Base-by-base conservation (phyloP, 73 alveolate genomes). In the Blepharisma japonicum region DNA sequence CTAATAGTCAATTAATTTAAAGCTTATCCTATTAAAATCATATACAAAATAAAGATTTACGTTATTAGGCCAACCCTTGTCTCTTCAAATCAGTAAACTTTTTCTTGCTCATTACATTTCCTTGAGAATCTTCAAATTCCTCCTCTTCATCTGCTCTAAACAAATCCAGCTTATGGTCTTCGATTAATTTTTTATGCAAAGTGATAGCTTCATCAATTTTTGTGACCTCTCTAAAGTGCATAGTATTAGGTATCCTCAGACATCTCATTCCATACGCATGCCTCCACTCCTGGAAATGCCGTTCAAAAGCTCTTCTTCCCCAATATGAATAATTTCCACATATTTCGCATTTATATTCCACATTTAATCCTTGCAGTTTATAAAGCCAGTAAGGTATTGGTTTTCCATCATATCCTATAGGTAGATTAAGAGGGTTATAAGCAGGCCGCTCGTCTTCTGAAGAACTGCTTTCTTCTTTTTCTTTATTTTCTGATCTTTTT, bases 341-440 rank as follows among this genome's bases (percentile, higher is more conserved):
- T 49, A 98, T 98, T 86, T 98, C 99, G 78, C 99, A 98, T 89
- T 94, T 97, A 87, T 94, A 97, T 85, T 98, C 99, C 42, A 45
- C 42, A 47, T 98, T 98, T 47, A 95, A 88, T 0, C 99, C 99
- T 74, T 98, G 99, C 46, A 97, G 96, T 85, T 98, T 98, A 88
- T 97, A 98, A 81, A 97, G 91, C 99, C 99, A 98, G 90, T 94
- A 98, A 46, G 99, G 99, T 55, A 98, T 89, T 20, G 99, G 99
- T 87, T 94, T 97, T 53, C 99, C 99, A 83, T 98, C 99, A 97
- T 98, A 97, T 47, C 98, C 99, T 55, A 96, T 91, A 5, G 99
- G 99, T 14, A 97, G 90, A 90, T 98, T 98, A 86, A 94, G 91
- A 39, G 98, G 98, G 80, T 97, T 96, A 80, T 91, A 89, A 82